phyloP scores from a whole-genome alignment of 805 yeast species.

The Schwanniomyces pseudopolymorphus region DNA sequence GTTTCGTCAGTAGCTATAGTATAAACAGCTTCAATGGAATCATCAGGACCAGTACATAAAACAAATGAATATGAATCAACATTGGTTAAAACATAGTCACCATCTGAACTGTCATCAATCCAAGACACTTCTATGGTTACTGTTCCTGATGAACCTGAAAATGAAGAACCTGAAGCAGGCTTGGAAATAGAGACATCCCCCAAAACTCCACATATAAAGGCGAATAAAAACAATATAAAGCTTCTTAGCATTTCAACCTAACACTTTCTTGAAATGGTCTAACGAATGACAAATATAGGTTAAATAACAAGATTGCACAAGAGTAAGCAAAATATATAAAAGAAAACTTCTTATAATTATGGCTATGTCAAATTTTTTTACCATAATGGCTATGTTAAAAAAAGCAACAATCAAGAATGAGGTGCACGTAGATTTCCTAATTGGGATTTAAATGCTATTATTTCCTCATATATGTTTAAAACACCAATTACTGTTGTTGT shows the following conservation, averaged over 20 bases:
- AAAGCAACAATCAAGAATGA: background rate
- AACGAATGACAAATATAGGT: background rate
- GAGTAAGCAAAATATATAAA: background rate
- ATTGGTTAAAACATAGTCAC: conserved; percentile 44
- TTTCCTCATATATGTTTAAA: background rate
- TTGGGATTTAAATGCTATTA: background rate
- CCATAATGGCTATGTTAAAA: conserved; percentile 1
- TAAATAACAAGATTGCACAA: background rate
- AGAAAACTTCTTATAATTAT: background rate
- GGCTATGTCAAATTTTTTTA: conserved; percentile 1
- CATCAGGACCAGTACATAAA: conserved; percentile 69
- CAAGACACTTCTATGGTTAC: conserved; percentile 37
- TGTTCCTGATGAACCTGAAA: conserved; percentile 36
- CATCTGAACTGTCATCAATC: conserved; percentile 59
- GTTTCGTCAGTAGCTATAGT: conserved; percentile 7
- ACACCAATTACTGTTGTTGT: background rate
- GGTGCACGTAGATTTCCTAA: background rate
- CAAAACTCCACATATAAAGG: conserved; percentile 14
- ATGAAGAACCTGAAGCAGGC: conserved; percentile 42
- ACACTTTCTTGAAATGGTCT: background rate
- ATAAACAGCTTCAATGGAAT: conserved; percentile 28
- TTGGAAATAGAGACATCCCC: conserved; percentile 50
- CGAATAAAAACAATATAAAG: conserved; percentile 2
- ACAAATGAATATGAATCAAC: conserved; percentile 48
- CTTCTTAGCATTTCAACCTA: conserved; percentile 1